Percentiles rank a stretch among this genome's conserved stretches.
Conservation (phyloP, 257 asterid genomes). For the Salvia splendens region DNA sequence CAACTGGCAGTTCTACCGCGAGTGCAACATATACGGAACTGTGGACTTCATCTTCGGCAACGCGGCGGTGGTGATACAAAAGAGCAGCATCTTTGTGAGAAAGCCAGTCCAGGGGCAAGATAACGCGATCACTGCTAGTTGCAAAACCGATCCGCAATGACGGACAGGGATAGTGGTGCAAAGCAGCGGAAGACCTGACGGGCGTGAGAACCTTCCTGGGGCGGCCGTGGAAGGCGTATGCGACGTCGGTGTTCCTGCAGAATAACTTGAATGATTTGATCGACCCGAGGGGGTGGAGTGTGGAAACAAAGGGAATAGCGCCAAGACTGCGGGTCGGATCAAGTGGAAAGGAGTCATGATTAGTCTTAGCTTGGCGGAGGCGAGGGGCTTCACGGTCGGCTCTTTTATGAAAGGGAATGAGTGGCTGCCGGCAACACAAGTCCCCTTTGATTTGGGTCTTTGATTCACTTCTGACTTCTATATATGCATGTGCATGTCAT, state of each 20-base stretch:
- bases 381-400: slow-evolving; percentile 9
- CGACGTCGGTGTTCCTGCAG: slow-evolving; percentile 26
- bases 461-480: not conserved
- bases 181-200: slow-evolving; percentile 23
- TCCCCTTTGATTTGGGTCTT: not conserved
- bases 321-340: slow-evolving; percentile 25
- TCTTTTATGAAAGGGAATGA: slow-evolving; percentile 16
- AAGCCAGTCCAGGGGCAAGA: slow-evolving; percentile 33
- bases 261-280: slow-evolving; percentile 23
- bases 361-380: not conserved
- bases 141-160: not conserved
- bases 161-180: slow-evolving; percentile 41
- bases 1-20: too few relatives aligned
- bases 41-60: too few relatives aligned
- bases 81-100: slow-evolving; percentile 30
- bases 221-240: slow-evolving; percentile 41
- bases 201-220: slow-evolving; percentile 34
- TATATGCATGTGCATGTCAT: too few relatives aligned
- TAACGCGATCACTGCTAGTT: slow-evolving; percentile 22
- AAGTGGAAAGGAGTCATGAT: slow-evolving; percentile 34
- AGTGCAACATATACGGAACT: too few relatives aligned
- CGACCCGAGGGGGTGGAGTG: slow-evolving; percentile 44
- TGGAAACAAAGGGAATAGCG: slow-evolving; percentile 35
- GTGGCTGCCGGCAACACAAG: slow-evolving; percentile 23
- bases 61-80: slow-evolving; percentile 37